phyloP scores from a whole-genome alignment of 1,139 yeast genomes.

The Kluyveromyces marxianus region DNA sequence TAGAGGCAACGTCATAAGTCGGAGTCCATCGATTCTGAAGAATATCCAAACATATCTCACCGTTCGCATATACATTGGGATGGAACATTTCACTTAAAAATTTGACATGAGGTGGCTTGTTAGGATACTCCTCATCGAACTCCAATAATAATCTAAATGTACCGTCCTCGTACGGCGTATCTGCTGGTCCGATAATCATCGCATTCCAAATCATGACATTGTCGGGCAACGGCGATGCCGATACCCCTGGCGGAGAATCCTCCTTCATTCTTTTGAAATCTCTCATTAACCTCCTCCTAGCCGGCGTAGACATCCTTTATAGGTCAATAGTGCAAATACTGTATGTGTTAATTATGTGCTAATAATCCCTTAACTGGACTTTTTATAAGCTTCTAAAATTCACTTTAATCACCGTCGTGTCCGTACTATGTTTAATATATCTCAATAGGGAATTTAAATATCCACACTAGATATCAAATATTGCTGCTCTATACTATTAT shows the following conservation, averaged over 20 bases:
- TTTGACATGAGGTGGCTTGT: constrained; percentile 90
- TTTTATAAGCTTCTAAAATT: no score
- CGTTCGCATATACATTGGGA: constrained; percentile 93
- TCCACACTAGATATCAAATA: no score
- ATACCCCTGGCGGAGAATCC: constrained; percentile 96
- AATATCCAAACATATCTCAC: constrained; percentile 92
- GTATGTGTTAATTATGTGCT: background rate
- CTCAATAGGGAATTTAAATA: no score
- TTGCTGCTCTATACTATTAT: no score
- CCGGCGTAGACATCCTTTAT: constrained; percentile 81
- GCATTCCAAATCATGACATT: constrained; percentile 99
- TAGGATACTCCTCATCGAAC: constrained; percentile 96
- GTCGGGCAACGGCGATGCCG: constrained; percentile 95
- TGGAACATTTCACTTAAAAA: constrained; percentile 94
- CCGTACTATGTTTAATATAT: no score
- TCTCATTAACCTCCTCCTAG: constrained; percentile 96
- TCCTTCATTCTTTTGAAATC: constrained; percentile 98
- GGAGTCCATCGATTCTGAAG: constrained; percentile 98
- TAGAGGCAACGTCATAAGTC: constrained; percentile 96
- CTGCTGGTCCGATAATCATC: constrained; percentile 94
- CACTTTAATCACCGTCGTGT: no score
- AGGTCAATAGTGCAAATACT: background rate
- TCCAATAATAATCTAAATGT: constrained; percentile 81
- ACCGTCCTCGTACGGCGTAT: constrained; percentile 97
- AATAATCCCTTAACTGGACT: no score